phyloP scores from a whole-genome alignment of 176 grass and related monocot genomes.

The Musa troglodytarum region DNA sequence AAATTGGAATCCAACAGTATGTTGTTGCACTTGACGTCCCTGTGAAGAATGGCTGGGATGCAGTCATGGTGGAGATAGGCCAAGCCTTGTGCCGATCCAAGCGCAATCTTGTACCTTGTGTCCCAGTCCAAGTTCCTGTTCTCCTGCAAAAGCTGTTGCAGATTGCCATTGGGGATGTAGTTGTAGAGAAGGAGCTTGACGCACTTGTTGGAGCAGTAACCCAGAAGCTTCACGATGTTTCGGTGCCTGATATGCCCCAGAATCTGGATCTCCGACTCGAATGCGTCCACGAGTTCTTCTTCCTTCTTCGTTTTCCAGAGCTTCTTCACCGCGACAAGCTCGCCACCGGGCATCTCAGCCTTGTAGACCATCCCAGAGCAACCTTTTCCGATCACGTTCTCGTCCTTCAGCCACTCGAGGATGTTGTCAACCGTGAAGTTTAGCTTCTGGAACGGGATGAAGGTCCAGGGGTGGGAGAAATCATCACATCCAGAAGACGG shows the following conservation, averaged over 20 bases:
- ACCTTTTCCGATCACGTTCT: constrained; percentile 88
- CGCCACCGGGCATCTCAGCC: constrained; percentile 77
- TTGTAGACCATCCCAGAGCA: constrained; percentile 84
- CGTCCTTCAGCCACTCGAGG: constrained; percentile 63
- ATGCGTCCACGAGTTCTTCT: constrained; percentile 48
- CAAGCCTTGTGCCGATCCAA: constrained; percentile 68
- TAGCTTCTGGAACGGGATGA: constrained; percentile 75
- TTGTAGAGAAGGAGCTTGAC: constrained; percentile 89
- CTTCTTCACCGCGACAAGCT: constrained; percentile 75
- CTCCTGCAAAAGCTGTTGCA: constrained; percentile 64
- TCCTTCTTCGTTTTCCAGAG: constrained; percentile 72
- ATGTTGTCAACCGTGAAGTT: constrained; percentile 67
- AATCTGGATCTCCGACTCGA: constrained; percentile 78
- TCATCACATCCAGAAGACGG: constrained; percentile 38
- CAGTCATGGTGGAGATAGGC: constrained; percentile 89
- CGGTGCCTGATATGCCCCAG: constrained; percentile 88
- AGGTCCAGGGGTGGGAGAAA: constrained; percentile 84
- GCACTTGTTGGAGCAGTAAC: constrained; percentile 86
- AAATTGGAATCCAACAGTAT: constrained; percentile 78
- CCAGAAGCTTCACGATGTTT: constrained; percentile 81
- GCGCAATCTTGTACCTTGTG: constrained; percentile 65
- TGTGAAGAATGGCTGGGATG: constrained; percentile 62
- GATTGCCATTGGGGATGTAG: constrained; percentile 78
- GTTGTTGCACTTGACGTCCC: constrained; percentile 92
- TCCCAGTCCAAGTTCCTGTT: constrained; percentile 84